Conservation (phyloP, 805 yeast species). For the Danielia reshetovae region DNA sequence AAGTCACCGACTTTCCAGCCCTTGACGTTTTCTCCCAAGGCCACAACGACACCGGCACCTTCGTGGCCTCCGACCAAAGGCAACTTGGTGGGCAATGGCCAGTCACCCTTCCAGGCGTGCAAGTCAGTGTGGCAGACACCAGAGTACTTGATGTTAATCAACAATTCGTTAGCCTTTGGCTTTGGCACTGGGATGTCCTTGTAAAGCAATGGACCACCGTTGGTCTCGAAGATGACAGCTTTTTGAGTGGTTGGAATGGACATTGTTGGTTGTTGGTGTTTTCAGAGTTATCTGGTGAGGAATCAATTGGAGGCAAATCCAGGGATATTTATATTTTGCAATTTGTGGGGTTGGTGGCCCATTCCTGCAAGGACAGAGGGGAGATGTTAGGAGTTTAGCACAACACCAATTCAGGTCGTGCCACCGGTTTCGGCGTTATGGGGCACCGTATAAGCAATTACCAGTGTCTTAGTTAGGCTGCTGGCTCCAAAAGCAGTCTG, state of each 20-base stretch:
- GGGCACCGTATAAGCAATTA: too few species aligned
- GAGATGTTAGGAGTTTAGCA: too few species aligned
- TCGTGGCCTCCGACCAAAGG: constrained; percentile 88
- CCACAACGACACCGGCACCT: constrained; percentile 86
- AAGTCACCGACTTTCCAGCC: constrained; percentile 75
- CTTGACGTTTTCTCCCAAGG: constrained; percentile 62
- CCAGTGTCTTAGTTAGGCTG: too few species aligned
- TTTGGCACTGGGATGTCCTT: constrained; percentile 72
- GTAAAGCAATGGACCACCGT: constrained; percentile 61
- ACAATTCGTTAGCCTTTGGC: constrained; percentile 73
- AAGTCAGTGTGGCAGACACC: constrained; percentile 95
- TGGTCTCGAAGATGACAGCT: constrained; percentile 64
- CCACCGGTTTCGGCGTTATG: too few species aligned
- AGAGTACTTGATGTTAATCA: constrained; percentile 78
- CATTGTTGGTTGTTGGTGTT: constrained; percentile 7
- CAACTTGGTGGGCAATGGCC: constrained; percentile 74
- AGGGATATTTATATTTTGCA: constrained; percentile 2
- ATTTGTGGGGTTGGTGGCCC: too few species aligned
- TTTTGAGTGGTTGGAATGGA: constrained; percentile 63
- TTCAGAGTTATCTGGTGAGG: constrained; percentile 1
- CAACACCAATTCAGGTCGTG: too few species aligned
- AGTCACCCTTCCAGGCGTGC: constrained; percentile 93
- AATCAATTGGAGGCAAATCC: neutral
- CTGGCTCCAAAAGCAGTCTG: too few species aligned
- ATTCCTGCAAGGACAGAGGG: too few species aligned